Evolutionary conservation across 2,329 filamentous ascomycete genomes (phyloP), one percentile per base, ranked within the genome.

Genomic region (Verticillium isaacii): DNA sequence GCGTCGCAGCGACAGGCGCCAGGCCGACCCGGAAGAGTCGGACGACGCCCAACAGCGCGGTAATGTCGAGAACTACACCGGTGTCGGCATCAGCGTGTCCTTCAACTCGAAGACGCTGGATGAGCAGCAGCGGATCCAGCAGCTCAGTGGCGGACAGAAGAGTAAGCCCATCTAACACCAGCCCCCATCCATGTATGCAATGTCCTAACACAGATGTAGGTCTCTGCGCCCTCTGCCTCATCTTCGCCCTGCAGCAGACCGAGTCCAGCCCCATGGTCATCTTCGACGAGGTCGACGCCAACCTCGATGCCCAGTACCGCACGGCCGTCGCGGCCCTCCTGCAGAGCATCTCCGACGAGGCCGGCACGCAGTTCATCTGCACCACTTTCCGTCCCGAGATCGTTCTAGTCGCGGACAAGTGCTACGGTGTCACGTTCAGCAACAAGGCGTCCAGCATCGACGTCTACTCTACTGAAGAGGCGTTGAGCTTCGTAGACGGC

Each of bases 251-350:
- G 68, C 95, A 99, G 77, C 92, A 93, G 68, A 97, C 94, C 63
- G 95, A 99, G 74, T 95, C 94, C 11, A 96, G 94, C 55, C 95
- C 95, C 1, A 98, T 99, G 83, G 97, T 99, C 74, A 93, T 99
- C 70, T 99, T 99, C 69, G 95, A 99, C 75, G 95, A 99, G 77
- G 97, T 99, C 66, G 95, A 99, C 72, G 95, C 95, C 75, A 99
- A 99, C 73, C 85, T 99, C 29, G 95, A 99, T 74, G 93, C 95
- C 1, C 95, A 99, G 77, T 99, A 99, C 80, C 90, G 95, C 64
- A 97, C 95, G 1, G 94, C 95, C 1, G 95, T 99, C 12, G 95
- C 95, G 2, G 85, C 91, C 61, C 91, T 98, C 79, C 83, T 99
- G 25, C 83, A 94, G 71, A 89, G 88, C 60, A 93, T 92, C 65